Evolutionary conservation across 1,284 basidiomycete species (phyloP).

Genomic region (Agaricales sp.): DNA sequence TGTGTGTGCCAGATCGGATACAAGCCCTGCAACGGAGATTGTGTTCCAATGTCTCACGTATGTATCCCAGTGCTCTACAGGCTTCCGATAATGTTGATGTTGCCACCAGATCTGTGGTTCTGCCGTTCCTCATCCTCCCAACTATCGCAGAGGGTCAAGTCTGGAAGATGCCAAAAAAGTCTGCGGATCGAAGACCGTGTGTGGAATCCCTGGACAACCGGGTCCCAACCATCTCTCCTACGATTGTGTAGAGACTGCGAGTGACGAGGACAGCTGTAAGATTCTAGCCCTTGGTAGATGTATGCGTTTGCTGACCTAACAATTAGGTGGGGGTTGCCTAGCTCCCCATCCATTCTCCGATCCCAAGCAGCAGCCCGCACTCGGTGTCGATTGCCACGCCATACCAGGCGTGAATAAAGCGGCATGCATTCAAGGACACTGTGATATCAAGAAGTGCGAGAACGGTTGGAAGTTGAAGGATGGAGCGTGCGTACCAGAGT

Average conservation of each 20-base stretch:
- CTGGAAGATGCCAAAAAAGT: neutral
- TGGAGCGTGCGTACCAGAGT: neutral
- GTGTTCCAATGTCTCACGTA: neutral
- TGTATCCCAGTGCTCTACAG: neutral
- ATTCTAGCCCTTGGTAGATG: no score
- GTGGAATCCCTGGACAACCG: neutral
- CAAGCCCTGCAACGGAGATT: neutral
- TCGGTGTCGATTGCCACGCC: neutral
- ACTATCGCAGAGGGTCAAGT: neutral
- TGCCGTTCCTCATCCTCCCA: neutral
- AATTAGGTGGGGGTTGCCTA: neutral
- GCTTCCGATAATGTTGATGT: no score
- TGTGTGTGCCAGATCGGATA: neutral
- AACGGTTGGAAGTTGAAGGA: neutral
- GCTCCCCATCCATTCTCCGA: neutral
- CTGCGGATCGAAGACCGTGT: neutral
- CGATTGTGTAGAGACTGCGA: neutral
- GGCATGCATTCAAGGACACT: neutral
- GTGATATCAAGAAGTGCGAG: neutral
- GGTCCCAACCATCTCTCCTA: neutral
- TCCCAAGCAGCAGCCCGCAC: neutral
- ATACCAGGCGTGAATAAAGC: neutral
- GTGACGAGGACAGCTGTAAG: slow-evolving; percentile 1
- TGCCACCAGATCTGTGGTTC: neutral
- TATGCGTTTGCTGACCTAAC: no score